Evolutionary conservation across 73 alveolate species (phyloP).

Genomic region (Durusdinium trenchii): DNA sequence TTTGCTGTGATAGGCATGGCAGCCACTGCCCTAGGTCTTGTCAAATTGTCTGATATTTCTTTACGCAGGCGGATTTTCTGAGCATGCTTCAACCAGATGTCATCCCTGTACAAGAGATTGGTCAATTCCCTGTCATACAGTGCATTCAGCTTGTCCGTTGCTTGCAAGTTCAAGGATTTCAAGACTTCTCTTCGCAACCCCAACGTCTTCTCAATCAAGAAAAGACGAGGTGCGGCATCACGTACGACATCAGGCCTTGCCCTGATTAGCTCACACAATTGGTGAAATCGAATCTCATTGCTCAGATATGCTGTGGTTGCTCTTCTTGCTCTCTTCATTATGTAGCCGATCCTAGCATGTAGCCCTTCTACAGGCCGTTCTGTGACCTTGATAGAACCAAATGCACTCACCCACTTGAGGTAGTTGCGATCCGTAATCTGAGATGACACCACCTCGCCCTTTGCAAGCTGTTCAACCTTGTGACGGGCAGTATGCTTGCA

Average conservation of each 20-base stretch:
- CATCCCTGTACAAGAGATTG: neutral
- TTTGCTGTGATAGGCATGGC: neutral
- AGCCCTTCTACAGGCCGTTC: conserved; percentile 10
- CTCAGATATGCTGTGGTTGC: neutral
- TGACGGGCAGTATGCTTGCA: too few species aligned
- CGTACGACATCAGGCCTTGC: neutral
- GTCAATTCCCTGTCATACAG: neutral
- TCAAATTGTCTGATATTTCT: neutral
- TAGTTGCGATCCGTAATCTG: neutral
- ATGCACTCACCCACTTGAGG: neutral
- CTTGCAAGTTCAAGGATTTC: neutral
- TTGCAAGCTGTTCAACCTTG: neutral
- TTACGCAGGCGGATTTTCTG: neutral
- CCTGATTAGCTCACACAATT: neutral
- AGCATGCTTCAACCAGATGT: neutral
- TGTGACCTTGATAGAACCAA: neutral
- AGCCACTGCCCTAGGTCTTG: neutral
- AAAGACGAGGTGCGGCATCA: neutral
- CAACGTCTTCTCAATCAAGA: neutral
- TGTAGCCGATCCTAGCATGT: neutral
- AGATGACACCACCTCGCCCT: neutral
- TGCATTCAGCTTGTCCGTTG: neutral
- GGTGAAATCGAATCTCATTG: neutral
- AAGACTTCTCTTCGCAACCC: neutral
- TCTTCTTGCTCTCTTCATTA: neutral